phyloP scores from a whole-genome alignment of 73 alveolate genomes.

The Stentor roeselii region DNA sequence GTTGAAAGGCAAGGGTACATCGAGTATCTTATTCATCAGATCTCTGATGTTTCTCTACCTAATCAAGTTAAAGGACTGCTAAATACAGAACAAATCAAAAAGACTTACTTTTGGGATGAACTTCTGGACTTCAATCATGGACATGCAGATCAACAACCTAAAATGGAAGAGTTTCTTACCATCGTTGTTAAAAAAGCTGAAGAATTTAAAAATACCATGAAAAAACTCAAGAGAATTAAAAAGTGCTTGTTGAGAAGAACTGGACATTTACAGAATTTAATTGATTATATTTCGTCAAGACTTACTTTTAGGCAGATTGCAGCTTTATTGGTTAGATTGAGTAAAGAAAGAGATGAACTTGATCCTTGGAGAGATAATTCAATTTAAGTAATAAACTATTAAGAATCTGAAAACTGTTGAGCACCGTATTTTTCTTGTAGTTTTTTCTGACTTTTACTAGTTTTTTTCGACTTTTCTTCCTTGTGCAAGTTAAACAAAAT shows the following conservation, averaged over 20 bases:
- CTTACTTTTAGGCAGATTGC: neutral
- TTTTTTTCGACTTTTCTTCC: conserved; percentile 38
- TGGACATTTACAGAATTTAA: conserved; percentile 19
- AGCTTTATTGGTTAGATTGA: conserved; percentile 5
- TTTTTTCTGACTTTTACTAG: conserved; percentile 37
- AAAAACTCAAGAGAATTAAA: neutral
- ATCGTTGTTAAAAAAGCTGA: neutral
- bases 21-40: conserved; percentile 16
- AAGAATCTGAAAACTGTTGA: conserved; percentile 11
- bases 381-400: too few relatives aligned
- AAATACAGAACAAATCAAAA: neutral
- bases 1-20: conserved; percentile 23
- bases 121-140: neutral
- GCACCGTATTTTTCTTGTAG: conserved; percentile 61
- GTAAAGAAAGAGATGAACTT: neutral
- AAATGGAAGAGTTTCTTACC: neutral
- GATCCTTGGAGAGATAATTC: neutral
- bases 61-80: neutral
- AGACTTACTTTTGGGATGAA: neutral
- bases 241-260: conserved; percentile 24
- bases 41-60: neutral
- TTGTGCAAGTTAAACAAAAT: conserved; percentile 43
- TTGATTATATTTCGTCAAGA: conserved; percentile 15
- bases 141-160: neutral
- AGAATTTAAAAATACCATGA: neutral